Evolutionary conservation across 495 filamentous ascomycete genomes (phyloP).

Genomic region (Amphirosellinia nigrospora): DNA sequence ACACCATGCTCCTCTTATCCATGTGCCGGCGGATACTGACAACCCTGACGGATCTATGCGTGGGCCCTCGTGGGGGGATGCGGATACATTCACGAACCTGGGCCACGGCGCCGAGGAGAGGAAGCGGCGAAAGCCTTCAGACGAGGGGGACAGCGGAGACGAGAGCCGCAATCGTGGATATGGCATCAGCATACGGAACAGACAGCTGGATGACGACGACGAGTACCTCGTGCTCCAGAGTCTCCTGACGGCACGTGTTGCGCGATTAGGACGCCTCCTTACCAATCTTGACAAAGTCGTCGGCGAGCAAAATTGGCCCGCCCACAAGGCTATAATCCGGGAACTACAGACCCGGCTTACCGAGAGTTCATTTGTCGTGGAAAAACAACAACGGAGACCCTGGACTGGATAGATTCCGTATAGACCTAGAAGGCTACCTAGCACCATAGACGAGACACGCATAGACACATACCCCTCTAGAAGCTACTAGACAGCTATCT

Average conservation of each 20-base stretch:
- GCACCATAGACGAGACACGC: constrained; percentile 1
- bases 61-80: not conserved
- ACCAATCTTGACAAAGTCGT: constrained; percentile 22
- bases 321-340: constrained; percentile 22
- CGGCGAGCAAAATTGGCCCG: constrained; percentile 24
- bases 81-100: not conserved
- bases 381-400: constrained; percentile 16
- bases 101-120: constrained; percentile 6
- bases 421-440: constrained; percentile 13
- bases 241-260: constrained; percentile 25
- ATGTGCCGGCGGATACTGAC: constrained; percentile 24
- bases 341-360: constrained; percentile 22
- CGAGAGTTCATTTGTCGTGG: constrained; percentile 13
- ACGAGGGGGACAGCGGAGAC: constrained; percentile 2
- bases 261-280: constrained; percentile 21
- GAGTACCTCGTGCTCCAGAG: constrained; percentile 28
- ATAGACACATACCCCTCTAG: not conserved
- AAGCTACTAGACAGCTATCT: too few relatives aligned
- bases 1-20: constrained; percentile 28
- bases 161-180: constrained; percentile 20
- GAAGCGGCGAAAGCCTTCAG: constrained; percentile 5
- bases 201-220: constrained; percentile 26
- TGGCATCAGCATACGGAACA: constrained; percentile 25
- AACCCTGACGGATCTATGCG: constrained; percentile 15
- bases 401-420: constrained; percentile 20